Evolutionary conservation across 2,329 filamentous ascomycete species (phyloP), one percentile per base, ranked within the genome.

Genomic region (Thielaviopsis punctulata): DNA sequence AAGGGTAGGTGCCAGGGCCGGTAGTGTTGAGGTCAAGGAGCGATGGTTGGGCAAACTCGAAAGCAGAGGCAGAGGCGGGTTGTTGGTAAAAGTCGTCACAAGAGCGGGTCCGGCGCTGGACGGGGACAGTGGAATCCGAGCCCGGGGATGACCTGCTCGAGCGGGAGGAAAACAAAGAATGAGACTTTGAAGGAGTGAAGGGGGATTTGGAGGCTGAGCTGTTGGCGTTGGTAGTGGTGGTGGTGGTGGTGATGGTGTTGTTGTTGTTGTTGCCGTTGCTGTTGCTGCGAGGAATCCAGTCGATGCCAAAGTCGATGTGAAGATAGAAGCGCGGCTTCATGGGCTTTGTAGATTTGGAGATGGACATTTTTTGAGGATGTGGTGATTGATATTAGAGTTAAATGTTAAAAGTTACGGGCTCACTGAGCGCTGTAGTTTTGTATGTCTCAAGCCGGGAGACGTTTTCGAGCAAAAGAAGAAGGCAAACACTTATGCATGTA

Each of bases 271-370:
- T 70, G 12, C 68, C 64, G 12, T 66, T 55, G 52, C 36, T 46
- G 47, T 41, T 12, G 8, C 69, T 65, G 39, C 66, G 66, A n/a
- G 65, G 64, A 23, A 67, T 66, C 67, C 70, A 74, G 1, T 72
- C 73, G 22, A 76, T 61, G 25, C 73, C 71, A 54, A 75, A 72
- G 58, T 74, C 72, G 54, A 76, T 62, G 52, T 73, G 69, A 9
- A 76, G 62, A 54, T 73, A 75, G 51, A 76, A 63, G 36, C 56
- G 56, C 45, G 62, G 61, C 50, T 61, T 58, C 25, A 60, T 56
- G 23, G 55, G 53, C 62, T 64, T 64, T 45, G 27, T 56, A 49
- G 52, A 24, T 45, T 49, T 48, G 25, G 27, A 19, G 41, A 4
- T n/a, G 18, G 25, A 36, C 30, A 36, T 36, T 36, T 4, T n/a